Percentiles rank a stretch among this genome's conserved stretches.
Evolutionary conservation across 2,329 filamentous ascomycete species (phyloP).

Genomic region (Microsporum canis): DNA sequence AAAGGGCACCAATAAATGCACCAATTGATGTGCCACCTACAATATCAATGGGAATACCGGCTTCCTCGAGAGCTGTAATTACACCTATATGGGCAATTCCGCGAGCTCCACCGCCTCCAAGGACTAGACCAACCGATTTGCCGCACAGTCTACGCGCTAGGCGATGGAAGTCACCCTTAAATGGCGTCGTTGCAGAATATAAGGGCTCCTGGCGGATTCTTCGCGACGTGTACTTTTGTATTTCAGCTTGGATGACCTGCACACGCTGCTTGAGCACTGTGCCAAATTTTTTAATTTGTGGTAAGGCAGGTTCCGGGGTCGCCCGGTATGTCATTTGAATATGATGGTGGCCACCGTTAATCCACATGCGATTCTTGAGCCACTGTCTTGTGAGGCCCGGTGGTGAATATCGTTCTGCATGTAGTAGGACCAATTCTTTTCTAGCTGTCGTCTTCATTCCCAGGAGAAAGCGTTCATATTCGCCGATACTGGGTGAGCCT

Average conservation of each 20-base stretch:
- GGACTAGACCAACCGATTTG: conserved; percentile 84
- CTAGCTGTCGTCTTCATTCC: conserved; percentile 95
- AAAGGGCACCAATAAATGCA: conserved; percentile 86
- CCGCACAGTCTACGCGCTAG: conserved; percentile 82
- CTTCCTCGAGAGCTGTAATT: conserved; percentile 89
- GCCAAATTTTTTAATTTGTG: conserved; percentile 65
- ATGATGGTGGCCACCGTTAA: conserved; percentile 95
- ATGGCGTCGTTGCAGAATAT: conserved; percentile 82
- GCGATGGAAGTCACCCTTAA: conserved; percentile 93
- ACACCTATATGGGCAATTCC: conserved; percentile 90
- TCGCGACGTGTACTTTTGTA: conserved; percentile 95
- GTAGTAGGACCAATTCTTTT: conserved; percentile 82
- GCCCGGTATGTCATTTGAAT: conserved; percentile 87
- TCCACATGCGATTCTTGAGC: conserved; percentile 89
- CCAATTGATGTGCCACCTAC: conserved; percentile 94
- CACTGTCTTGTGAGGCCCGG: conserved; percentile 79
- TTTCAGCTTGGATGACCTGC: conserved; percentile 89
- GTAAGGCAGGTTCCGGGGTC: conserved; percentile 63
- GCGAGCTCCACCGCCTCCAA: conserved; percentile 84
- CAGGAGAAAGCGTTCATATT: conserved; percentile 91
- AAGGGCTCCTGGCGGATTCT: conserved; percentile 77
- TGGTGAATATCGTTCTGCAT: conserved; percentile 75
- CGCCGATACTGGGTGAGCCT: conserved; percentile 77
- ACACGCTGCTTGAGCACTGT: conserved; percentile 83
- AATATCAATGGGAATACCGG: conserved; percentile 89